Conservation (phyloP, 2,329 filamentous ascomycete species). For the Westerdykella ornata region DNA sequence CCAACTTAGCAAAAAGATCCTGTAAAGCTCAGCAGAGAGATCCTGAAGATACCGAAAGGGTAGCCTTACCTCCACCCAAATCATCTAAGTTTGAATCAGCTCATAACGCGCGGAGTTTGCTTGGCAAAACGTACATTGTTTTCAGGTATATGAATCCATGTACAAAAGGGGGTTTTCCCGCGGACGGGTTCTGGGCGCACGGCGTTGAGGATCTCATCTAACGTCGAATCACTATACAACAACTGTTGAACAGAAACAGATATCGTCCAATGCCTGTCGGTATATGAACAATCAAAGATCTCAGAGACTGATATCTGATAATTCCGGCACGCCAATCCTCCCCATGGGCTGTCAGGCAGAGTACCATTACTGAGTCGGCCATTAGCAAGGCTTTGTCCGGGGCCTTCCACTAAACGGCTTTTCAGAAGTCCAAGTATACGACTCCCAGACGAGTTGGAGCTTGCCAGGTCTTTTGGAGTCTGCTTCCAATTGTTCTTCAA, state of each 20-base stretch:
- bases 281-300: background rate
- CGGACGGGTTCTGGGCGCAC: slow-evolving; percentile 4
- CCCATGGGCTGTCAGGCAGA: background rate
- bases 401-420: slow-evolving; percentile 6
- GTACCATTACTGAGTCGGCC: slow-evolving; percentile 2
- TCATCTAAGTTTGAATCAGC: background rate
- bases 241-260: slow-evolving; percentile 4
- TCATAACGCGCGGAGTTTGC: too few species aligned
- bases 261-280: slow-evolving; percentile 3
- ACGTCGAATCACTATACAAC: slow-evolving; percentile 3
- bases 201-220: slow-evolving; percentile 3
- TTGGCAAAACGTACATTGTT: slow-evolving; percentile 4
- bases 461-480: slow-evolving; percentile 5
- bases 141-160: slow-evolving; percentile 8
- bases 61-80: slow-evolving; percentile 1
- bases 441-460: slow-evolving; percentile 2
- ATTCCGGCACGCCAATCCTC: slow-evolving; percentile 5
- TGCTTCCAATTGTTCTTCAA: slow-evolving; percentile 4
- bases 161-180: background rate
- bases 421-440: slow-evolving; percentile 3
- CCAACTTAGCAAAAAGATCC: slow-evolving; percentile 6
- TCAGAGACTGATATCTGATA: slow-evolving; percentile 6
- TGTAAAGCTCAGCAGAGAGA: too few species aligned
- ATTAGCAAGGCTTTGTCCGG: slow-evolving; percentile 1
- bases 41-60: too few species aligned